Evolutionary conservation across 1,284 basidiomycete species (phyloP), one percentile per base, ranked within the genome.

Genomic region (Tremellales sp.): DNA sequence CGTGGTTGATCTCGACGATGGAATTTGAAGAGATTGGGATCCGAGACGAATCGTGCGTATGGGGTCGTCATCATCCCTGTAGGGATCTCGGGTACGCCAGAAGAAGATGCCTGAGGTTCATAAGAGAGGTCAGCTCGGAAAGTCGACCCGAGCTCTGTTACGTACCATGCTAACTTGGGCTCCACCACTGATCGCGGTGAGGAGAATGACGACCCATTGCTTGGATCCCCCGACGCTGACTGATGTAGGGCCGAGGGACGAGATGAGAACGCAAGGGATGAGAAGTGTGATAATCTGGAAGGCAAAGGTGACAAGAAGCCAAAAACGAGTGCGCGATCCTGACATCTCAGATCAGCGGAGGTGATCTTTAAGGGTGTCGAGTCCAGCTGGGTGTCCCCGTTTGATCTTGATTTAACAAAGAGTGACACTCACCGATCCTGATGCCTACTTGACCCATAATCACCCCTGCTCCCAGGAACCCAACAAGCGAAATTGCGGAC

Each of bases 51-150:
- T 18, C 48, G 49, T 1, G 56, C 59, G 34, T 61, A 60, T 5
- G 53, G 51, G 3, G 57, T 57, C 13, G 61, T 61, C 42, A 59
- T 57, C 44, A 59, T 63, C n/a, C 55, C 58, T 4, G 58, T 58
- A 18, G 59, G 57, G 31, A 61, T 50, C 38, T 61, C 60, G 2
- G 48, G 47, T 6, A 47, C 43, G 21, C 59, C 61, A 12, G 56
- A 45, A 34, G 57, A 53, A 2, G 57, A 51, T 29, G 49, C 54
- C 59, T 61, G 50, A 24, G 9, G 29, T 38, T 8, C 10, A 18
- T 9, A 38, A 45, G n/a, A 13, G 33, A 21, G 21, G 22, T 24
- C 33, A 47, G 43, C 29, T 26, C 25, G 38, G 18, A 22, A 13
- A 10, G 47, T 2, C 5, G 5, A 24, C 6, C 8, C 7, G 32